Evolutionary conservation across 257 asterid genomes (phyloP).

Genomic region (Solanum okadae): DNA sequence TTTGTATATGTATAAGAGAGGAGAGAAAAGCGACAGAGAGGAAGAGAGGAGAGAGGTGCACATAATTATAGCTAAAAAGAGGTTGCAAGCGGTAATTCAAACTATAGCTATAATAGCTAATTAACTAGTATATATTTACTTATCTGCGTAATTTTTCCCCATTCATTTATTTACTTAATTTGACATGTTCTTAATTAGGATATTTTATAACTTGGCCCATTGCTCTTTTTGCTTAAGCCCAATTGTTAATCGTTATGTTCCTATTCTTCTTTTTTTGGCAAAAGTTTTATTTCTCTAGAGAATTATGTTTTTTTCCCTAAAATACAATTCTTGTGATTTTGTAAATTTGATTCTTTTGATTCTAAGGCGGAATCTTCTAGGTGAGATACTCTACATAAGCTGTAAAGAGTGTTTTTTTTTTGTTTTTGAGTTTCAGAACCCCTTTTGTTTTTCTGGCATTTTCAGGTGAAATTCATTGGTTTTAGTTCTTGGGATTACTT

Average conservation of each 20-base stretch:
- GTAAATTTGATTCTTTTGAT: background rate
- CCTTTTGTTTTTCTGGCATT: background rate
- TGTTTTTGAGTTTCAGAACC: background rate
- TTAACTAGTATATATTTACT: too few species aligned
- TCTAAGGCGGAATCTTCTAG: constrained; percentile 4
- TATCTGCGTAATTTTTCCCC: background rate
- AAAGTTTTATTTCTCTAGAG: background rate
- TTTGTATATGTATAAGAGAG: too few species aligned
- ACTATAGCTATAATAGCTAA: too few species aligned
- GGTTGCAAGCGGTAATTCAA: fast-evolving
- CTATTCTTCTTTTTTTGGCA: background rate
- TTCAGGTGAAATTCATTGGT: background rate
- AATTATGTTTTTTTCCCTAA: background rate
- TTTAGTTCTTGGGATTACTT: background rate
- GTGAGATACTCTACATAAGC: background rate
- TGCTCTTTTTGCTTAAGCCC: background rate
- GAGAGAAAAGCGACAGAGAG: background rate
- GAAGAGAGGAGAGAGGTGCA: background rate
- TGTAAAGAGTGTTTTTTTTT: background rate
- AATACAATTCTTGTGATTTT: background rate
- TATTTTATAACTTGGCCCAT: background rate
- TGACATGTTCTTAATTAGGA: background rate
- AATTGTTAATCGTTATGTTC: background rate
- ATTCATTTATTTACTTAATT: background rate
- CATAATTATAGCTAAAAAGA: background rate